Evolutionary conservation across 768 basidiomycete species (phyloP), one percentile per base, ranked within the genome.

Genomic region (Gymnopilus junonius): DNA sequence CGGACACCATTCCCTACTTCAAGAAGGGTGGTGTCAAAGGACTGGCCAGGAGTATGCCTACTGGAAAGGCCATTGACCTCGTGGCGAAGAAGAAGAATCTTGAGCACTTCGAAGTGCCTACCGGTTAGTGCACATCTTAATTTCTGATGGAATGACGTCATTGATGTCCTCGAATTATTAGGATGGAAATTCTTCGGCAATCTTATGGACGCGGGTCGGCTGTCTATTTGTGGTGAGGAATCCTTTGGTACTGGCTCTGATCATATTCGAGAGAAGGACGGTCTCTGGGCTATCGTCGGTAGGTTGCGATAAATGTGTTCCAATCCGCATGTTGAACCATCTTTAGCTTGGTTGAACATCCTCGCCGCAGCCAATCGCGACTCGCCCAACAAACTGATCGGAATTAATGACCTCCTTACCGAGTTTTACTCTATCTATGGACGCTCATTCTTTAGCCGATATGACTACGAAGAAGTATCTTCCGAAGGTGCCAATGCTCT

Each of bases 131-230:
- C 11, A 6, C 10, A 23, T 25, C n/a, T n/a, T 25, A 20, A 14
- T 17, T 15, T 51, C 53, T 43, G 10, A 17, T 29, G 25, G 17
- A n/a, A 15, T 29, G 35, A 4, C 4, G 29, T 48, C 15, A 50
- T 23, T 50, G 25, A 23, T 25, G 53, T 53, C 20, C 14, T 15
- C 5, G 54, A 25, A 37, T 32, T 27, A 40, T 60, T 6, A 95
- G 96, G 97, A 66, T 98, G 95, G 95, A 99, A 99, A 79, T 99
- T 99, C 87, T 99, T 99, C 74, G 97, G 97, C 50, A 99, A 99
- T 79, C 82, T 99, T 69, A 99, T 99, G 97, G 97, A 99, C 75
- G 97, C 97, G 20, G 97, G 96, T 0, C 86, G 94, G 45, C 86
- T 99, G 54, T 98, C 97, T 54, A 99, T 99, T 73, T 99, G 97